phyloP scores from a whole-genome alignment of 1,284 basidiomycete species.

The Malassezia globosa region DNA sequence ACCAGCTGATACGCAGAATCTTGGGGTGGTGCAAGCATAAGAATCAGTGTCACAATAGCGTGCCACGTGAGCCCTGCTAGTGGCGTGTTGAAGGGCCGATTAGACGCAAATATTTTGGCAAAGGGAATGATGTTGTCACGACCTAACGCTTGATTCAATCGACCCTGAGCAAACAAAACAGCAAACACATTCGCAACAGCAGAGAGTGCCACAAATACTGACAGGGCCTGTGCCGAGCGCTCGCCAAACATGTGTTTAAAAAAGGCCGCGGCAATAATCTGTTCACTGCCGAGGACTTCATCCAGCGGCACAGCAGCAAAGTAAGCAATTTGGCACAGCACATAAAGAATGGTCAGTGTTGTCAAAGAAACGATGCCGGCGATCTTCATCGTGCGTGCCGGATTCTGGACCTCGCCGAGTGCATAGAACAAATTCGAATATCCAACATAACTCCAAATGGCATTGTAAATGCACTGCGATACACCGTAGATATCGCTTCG shows the following conservation, averaged over 20 bases:
- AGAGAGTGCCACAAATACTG: conserved; percentile 54
- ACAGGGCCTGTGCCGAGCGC: conserved; percentile 51
- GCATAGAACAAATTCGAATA: conserved; percentile 55
- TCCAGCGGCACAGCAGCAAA: conserved; percentile 51
- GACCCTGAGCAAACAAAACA: conserved; percentile 51
- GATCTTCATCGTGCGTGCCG: conserved; percentile 53
- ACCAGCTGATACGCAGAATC: conserved; percentile 55
- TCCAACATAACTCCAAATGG: conserved; percentile 55
- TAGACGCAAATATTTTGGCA: conserved; percentile 51
- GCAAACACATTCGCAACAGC: conserved; percentile 49
- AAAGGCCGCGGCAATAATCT: conserved; percentile 54
- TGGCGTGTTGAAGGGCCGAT: conserved; percentile 52
- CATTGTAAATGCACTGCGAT: conserved; percentile 33
- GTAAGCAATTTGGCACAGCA: conserved; percentile 52
- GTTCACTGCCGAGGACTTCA: conserved; percentile 51
- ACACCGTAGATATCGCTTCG: conserved; percentile 48
- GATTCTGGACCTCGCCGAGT: conserved; percentile 52
- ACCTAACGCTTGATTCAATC: conserved; percentile 54
- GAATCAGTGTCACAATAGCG: conserved; percentile 49
- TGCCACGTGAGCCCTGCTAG: conserved; percentile 51
- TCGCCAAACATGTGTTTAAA: conserved; percentile 55
- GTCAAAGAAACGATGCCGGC: conserved; percentile 54
- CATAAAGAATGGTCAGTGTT: conserved; percentile 51
- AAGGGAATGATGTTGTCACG: conserved; percentile 54
- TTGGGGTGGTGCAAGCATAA: conserved; percentile 54